Conservation (phyloP, 176 grass and related monocot species). For the Cocos nucifera region DNA sequence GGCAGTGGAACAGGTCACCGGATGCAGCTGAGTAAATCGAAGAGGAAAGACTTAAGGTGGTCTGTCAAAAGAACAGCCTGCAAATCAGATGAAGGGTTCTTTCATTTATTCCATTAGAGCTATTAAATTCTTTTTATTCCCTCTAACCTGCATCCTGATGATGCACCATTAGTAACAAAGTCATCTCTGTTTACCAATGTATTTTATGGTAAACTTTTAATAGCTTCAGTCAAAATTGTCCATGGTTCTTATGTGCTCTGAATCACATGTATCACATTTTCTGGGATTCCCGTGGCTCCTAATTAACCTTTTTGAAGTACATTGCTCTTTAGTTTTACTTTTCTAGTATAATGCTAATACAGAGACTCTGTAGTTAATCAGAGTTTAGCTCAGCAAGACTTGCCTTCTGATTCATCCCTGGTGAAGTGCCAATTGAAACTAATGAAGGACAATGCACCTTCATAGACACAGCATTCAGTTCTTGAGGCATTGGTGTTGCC, state of each 20-base stretch:
- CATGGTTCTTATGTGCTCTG: neutral
- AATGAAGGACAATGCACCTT: no score
- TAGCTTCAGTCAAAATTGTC: neutral
- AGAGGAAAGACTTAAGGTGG: neutral
- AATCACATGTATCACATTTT: neutral
- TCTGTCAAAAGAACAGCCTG: neutral
- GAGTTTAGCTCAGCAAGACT: no score
- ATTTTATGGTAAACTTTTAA: conserved; percentile 29
- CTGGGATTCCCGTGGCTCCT: no score
- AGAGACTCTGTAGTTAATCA: no score
- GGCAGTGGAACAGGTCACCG: conserved; percentile 26
- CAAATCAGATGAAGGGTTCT: neutral
- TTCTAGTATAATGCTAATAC: no score
- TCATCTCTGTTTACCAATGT: conserved; percentile 21
- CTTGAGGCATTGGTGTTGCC: no score
- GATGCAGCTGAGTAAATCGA: neutral
- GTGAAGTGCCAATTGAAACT: no score
- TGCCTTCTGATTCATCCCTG: no score
- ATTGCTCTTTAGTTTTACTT: no score
- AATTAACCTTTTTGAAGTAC: no score
- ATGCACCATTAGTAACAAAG: conserved; percentile 15
- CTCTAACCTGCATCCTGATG: conserved; percentile 18
- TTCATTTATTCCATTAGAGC: conserved; percentile 6
- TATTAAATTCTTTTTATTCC: conserved; percentile 16
- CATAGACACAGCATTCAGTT: no score